A percentile compares a stretch with the other conserved stretches of the same genome.
These are phyloP conservation scores for Pestalotiopsis sp. DNA, from an alignment of 2,329 filamentous ascomycete genomes.

Conservation along the genomic window DNA sequence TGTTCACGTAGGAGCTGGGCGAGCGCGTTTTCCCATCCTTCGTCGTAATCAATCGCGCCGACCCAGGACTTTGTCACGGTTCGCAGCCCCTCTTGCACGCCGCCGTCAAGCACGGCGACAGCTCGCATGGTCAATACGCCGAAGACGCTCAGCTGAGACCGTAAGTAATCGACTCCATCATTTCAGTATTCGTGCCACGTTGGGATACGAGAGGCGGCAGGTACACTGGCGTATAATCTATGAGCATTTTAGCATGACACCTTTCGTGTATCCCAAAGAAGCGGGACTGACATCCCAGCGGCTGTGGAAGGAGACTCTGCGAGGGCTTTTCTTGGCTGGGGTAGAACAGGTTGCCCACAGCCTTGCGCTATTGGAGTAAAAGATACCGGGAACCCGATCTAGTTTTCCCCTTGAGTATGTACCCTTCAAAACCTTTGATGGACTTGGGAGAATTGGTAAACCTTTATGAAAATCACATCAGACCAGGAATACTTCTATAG, in stretches of 20 bases:
- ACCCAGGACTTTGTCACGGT: not conserved
- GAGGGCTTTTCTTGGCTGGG: slow-evolving; percentile 26
- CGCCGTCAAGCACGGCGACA: not conserved
- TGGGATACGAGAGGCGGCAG: no score
- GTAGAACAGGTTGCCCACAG: not conserved
- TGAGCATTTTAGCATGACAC: slow-evolving; percentile 17
- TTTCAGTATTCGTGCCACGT: no score
- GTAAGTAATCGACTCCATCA: not conserved
- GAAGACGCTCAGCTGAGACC: not conserved
- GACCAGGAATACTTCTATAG: no score
- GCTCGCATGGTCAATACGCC: not conserved
- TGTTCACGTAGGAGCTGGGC: slow-evolving; percentile 1
- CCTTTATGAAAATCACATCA: no score
- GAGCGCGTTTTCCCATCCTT: not conserved
- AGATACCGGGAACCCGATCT: no score
- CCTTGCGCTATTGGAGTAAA: not conserved
- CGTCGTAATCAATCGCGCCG: not conserved
- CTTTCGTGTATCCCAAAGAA: slow-evolving; percentile 22
- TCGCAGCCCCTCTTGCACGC: not conserved
- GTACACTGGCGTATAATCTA: no score
- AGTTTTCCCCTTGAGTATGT: no score
- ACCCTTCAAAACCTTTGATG: no score
- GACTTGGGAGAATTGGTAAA: no score
- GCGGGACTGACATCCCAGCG: slow-evolving; percentile 18
- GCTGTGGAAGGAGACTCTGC: slow-evolving; percentile 29